Percentiles rank a stretch among this genome's conserved stretches.
These are phyloP conservation scores for Pezicula neosporulosa DNA, from an alignment of 2,329 filamentous ascomycete species.

Conservation along the genomic window DNA sequence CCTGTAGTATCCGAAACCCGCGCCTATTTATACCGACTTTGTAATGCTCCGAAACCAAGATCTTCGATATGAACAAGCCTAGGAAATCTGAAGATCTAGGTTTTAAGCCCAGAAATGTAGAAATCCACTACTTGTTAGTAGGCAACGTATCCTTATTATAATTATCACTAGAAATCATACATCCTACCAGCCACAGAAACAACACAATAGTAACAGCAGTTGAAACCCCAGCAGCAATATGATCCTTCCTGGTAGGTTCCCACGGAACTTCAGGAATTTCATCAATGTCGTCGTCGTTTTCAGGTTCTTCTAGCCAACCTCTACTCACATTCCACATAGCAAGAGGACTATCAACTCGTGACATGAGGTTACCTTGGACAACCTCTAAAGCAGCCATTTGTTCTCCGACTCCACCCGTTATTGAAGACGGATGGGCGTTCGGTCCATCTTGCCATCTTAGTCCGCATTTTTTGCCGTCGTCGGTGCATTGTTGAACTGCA, in stretches of 20 bases:
- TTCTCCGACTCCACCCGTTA: slow-evolving; percentile 62
- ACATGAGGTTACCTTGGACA: slow-evolving; percentile 57
- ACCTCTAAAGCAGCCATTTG: slow-evolving; percentile 69
- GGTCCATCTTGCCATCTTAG: slow-evolving; percentile 51
- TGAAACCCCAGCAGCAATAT: neutral
- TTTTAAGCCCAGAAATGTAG: too few species aligned
- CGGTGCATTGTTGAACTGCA: slow-evolving; percentile 53
- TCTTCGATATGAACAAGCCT: too few species aligned
- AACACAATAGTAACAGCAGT: too few species aligned
- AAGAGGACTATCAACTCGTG: slow-evolving; percentile 37
- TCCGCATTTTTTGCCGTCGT: slow-evolving; percentile 58
- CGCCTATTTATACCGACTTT: too few species aligned
- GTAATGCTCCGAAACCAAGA: too few species aligned
- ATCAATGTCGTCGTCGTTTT: neutral
- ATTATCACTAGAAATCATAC: too few species aligned
- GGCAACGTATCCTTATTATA: too few species aligned
- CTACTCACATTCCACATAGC: slow-evolving; percentile 55
- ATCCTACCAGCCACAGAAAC: too few species aligned
- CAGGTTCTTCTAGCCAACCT: slow-evolving; percentile 36
- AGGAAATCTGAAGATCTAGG: too few species aligned
- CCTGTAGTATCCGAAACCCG: too few species aligned
- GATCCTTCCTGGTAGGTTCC: neutral
- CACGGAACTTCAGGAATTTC: neutral
- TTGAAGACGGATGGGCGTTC: slow-evolving; percentile 15
- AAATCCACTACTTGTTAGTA: too few species aligned